A percentile compares a stretch with the other conserved stretches of the same genome.
Evolutionary conservation across 2,329 filamentous ascomycete species (phyloP).

Genomic region (Albophoma yamanashiensis): DNA sequence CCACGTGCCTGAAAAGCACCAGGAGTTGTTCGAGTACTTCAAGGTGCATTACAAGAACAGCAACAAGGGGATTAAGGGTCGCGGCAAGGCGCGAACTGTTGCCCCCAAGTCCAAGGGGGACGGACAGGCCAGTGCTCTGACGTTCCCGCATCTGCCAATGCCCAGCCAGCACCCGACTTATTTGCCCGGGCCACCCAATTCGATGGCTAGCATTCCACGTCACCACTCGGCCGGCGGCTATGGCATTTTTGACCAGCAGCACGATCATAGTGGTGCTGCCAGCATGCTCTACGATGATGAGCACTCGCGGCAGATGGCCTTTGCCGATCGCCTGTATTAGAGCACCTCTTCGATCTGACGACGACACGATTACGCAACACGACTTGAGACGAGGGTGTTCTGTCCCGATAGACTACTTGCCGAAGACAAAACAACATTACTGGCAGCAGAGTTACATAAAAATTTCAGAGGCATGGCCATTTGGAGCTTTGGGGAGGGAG

Average conservation of each 20-base stretch:
- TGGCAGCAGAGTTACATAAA: neutral
- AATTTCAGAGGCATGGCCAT: neutral
- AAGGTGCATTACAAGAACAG: constrained; percentile 87
- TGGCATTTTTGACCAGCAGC: constrained; percentile 36
- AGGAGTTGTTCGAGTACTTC: constrained; percentile 77
- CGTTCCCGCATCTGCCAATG: constrained; percentile 15
- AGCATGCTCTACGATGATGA: constrained; percentile 35
- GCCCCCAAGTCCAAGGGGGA: constrained; percentile 18
- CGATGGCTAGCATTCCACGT: constrained; percentile 16
- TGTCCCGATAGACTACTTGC: neutral
- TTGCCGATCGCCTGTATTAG: constrained; percentile 34
- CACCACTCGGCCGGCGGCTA: constrained; percentile 24
- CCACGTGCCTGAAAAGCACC: constrained; percentile 51
- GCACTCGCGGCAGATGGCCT: constrained; percentile 27
- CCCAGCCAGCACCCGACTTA: constrained; percentile 12
- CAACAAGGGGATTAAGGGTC: constrained; percentile 96
- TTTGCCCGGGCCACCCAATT: constrained; percentile 12
- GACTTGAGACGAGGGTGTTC: neutral
- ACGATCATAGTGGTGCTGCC: constrained; percentile 15
- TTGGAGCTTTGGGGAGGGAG: neutral
- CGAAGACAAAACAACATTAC: neutral
- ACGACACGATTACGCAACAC: constrained; percentile 5
- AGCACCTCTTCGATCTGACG: constrained; percentile 1
- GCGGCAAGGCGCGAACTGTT: constrained; percentile 74
- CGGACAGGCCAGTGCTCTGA: constrained; percentile 2